Percentiles rank a stretch among this genome's conserved stretches.
phyloP scores from a whole-genome alignment of 164 flowering plant genomes.

The Stephania cephalantha region DNA sequence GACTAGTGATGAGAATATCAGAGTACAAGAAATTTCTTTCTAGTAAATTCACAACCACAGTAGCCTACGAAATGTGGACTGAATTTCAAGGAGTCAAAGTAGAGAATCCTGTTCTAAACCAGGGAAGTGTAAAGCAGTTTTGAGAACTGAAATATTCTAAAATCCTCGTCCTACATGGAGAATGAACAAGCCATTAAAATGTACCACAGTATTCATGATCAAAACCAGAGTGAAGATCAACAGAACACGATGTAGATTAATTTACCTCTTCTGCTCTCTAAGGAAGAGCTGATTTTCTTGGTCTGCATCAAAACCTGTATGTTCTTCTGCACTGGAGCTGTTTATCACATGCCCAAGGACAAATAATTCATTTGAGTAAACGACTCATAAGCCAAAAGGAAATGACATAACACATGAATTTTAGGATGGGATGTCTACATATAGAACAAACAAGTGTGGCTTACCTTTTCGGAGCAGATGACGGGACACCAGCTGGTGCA shows the following conservation, averaged over 20 bases:
- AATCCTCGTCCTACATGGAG: not conserved
- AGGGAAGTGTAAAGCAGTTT: not conserved
- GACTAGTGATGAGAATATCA: not conserved
- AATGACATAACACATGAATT: not conserved
- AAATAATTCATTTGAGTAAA: not conserved
- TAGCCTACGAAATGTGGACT: not conserved
- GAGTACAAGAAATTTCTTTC: not conserved
- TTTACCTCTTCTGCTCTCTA: constrained; percentile 43
- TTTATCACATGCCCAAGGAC: constrained; percentile 4
- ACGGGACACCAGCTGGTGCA: constrained; percentile 36
- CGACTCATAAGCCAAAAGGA: not conserved
- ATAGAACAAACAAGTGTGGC: not conserved
- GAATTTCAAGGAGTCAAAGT: not conserved
- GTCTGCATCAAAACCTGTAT: constrained; percentile 16
- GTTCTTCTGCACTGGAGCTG: constrained; percentile 36
- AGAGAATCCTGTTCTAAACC: not conserved
- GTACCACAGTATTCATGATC: not conserved
- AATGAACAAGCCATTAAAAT: not conserved
- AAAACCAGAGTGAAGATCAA: not conserved
- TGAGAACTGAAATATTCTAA: not conserved
- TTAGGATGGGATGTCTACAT: not conserved
- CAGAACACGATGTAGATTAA: not conserved
- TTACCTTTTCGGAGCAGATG: constrained; percentile 23
- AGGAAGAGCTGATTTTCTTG: constrained; percentile 44
- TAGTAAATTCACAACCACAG: not conserved